Percentiles rank a stretch among this genome's conserved stretches.
phyloP scores from a whole-genome alignment of 2,329 filamentous ascomycete genomes.

The Periconia macrospinosa region DNA sequence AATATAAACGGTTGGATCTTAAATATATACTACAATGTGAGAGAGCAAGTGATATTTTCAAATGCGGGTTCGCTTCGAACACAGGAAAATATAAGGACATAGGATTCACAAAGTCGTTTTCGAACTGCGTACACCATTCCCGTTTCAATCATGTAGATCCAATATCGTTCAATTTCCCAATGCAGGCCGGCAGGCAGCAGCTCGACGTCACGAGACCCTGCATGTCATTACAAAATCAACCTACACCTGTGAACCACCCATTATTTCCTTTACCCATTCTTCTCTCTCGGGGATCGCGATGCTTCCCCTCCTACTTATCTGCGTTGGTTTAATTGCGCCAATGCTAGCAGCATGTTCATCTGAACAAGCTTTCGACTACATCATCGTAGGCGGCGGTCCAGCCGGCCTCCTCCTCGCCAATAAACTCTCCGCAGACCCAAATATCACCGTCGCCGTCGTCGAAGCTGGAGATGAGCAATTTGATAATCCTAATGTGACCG shows the following conservation, averaged over 20 bases:
- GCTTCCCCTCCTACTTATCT: background rate
- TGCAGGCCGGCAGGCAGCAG: background rate
- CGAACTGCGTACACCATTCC: too few species aligned
- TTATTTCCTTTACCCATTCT: background rate
- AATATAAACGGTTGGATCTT: too few species aligned
- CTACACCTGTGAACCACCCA: background rate
- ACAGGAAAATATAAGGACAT: too few species aligned
- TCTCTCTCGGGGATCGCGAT: background rate
- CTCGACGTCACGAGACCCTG: background rate
- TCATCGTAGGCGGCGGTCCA: conserved; percentile 37
- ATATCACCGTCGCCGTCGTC: conserved; percentile 29
- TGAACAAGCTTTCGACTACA: conserved; percentile 29
- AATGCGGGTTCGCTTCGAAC: too few species aligned
- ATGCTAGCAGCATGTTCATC: conserved; percentile 10
- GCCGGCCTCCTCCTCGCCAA: conserved; percentile 38
- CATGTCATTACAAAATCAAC: background rate
- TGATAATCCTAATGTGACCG: conserved; percentile 35
- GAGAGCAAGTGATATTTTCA: too few species aligned
- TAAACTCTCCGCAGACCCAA: conserved; percentile 25
- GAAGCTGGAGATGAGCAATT: conserved; percentile 37
- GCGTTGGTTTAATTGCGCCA: background rate
- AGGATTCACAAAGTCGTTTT: too few species aligned
- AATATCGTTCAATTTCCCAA: too few species aligned
- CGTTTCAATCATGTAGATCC: too few species aligned
- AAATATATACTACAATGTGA: too few species aligned